These are phyloP conservation scores for Verbascum thapsus DNA, from an alignment of 257 asterid genomes.

Conservation along the genomic window DNA sequence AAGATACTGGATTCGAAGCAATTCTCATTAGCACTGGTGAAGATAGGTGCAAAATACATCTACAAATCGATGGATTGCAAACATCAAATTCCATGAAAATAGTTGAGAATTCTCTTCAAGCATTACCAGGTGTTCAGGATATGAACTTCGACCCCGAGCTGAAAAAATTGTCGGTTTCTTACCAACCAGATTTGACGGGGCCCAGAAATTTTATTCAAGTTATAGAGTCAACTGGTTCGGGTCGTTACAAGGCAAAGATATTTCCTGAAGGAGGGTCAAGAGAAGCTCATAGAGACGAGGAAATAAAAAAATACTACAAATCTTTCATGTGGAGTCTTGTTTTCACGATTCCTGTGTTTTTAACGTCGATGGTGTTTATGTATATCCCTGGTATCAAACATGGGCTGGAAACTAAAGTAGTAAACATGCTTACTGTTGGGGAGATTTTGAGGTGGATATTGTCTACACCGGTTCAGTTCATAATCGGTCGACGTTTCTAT, in stretches of 20 bases:
- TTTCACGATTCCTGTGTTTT: conserved; percentile 60
- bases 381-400: conserved; percentile 56
- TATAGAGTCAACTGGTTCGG: conserved; percentile 38
- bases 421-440: conserved; percentile 55
- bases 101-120: conserved; percentile 39
- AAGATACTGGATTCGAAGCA: conserved; percentile 55
- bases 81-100: conserved; percentile 36
- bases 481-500: conserved; percentile 66
- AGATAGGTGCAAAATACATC: conserved; percentile 36
- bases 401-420: conserved; percentile 42
- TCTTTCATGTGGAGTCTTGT: conserved; percentile 64
- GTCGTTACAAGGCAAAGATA: conserved; percentile 38
- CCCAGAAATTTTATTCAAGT: conserved; percentile 51
- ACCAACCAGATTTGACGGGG: conserved; percentile 57
- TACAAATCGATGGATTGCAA: conserved; percentile 43
- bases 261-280: conserved; percentile 47
- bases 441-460: conserved; percentile 51
- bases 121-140: conserved; percentile 51
- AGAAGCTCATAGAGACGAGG: conserved; percentile 40
- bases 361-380: conserved; percentile 68
- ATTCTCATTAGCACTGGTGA: conserved; percentile 47
- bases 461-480: conserved; percentile 65
- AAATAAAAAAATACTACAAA: conserved; percentile 38
- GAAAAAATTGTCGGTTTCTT: conserved; percentile 40
- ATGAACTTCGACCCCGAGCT: conserved; percentile 32